Evolutionary conservation across 2,329 filamentous ascomycete genomes (phyloP).

Genomic region (Colletotrichum endophyticum): DNA sequence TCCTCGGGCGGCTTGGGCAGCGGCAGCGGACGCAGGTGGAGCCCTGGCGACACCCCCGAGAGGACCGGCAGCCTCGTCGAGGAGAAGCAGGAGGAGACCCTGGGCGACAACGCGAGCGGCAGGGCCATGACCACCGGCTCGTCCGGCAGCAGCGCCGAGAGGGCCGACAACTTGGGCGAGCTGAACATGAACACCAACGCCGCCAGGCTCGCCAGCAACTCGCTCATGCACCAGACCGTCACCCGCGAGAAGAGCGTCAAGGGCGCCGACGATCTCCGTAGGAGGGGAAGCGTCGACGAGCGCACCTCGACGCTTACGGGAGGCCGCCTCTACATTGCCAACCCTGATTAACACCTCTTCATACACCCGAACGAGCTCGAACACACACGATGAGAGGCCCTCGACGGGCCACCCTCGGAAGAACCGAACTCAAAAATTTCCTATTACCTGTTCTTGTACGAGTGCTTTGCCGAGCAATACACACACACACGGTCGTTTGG

Average conservation of each 20-base stretch:
- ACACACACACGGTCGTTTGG: slow-evolving; percentile 2
- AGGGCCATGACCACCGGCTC: slow-evolving; percentile 54
- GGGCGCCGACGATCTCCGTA: slow-evolving; percentile 72
- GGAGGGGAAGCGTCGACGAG: slow-evolving; percentile 85
- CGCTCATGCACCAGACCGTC: slow-evolving; percentile 59
- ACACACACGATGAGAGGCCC: not conserved
- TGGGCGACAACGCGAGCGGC: slow-evolving; percentile 49
- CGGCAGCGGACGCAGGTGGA: slow-evolving; percentile 50
- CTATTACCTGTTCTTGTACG: not conserved
- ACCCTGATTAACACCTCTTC: slow-evolving; percentile 66
- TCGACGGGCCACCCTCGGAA: not conserved
- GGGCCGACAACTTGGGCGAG: slow-evolving; percentile 65
- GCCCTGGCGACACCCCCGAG: slow-evolving; percentile 62
- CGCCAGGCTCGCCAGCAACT: slow-evolving; percentile 62
- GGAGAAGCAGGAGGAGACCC: slow-evolving; percentile 31
- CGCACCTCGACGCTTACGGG: slow-evolving; percentile 74
- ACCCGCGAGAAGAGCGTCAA: slow-evolving; percentile 70
- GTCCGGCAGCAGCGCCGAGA: slow-evolving; percentile 64
- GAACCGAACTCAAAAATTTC: not conserved
- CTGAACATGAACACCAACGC: slow-evolving; percentile 42
- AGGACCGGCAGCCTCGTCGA: slow-evolving; percentile 57
- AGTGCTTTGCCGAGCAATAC: not conserved
- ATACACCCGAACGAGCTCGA: not conserved
- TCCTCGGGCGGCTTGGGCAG: slow-evolving; percentile 51
- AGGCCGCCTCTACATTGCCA: slow-evolving; percentile 81